These are phyloP conservation scores for Ceratocystiopsis sp. DNA, from an alignment of 2,329 filamentous ascomycete genomes.

Conservation along the genomic window DNA sequence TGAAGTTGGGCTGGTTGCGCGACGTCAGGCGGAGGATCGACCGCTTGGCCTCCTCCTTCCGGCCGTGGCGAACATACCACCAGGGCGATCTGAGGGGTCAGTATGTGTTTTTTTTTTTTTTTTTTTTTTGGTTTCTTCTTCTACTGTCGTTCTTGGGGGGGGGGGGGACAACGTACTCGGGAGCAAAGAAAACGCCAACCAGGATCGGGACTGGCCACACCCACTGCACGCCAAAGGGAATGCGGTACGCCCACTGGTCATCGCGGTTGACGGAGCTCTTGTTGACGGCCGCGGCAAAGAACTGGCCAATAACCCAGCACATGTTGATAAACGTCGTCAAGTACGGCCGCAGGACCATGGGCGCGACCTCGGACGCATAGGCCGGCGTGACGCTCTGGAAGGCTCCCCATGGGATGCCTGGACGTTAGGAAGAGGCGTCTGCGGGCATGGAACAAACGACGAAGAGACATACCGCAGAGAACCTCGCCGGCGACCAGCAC, in stretches of 20 bases:
- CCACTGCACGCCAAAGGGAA: slow-evolving; percentile 26
- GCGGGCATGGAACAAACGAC: no score
- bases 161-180: slow-evolving; percentile 6
- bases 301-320: slow-evolving; percentile 21
- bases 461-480: slow-evolving; percentile 15
- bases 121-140: no score
- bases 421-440: no score
- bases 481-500: slow-evolving; percentile 32
- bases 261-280: slow-evolving; percentile 10
- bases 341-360: slow-evolving; percentile 24
- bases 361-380: slow-evolving; percentile 27
- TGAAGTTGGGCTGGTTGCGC: slow-evolving; percentile 39
- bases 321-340: slow-evolving; percentile 27
- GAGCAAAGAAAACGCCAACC: slow-evolving; percentile 8
- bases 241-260: slow-evolving; percentile 12
- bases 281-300: slow-evolving; percentile 13
- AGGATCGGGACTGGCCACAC: slow-evolving; percentile 21
- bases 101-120: no score
- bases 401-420: slow-evolving; percentile 21
- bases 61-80: slow-evolving; percentile 29
- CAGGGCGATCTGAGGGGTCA: slow-evolving; percentile 7
- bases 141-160: no score
- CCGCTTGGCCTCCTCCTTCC: slow-evolving; percentile 22
- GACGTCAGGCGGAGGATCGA: slow-evolving; percentile 27
- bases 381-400: slow-evolving; percentile 26